Base-by-base conservation (phyloP, 208 protist species). In the Leishmania guyanensis region DNA sequence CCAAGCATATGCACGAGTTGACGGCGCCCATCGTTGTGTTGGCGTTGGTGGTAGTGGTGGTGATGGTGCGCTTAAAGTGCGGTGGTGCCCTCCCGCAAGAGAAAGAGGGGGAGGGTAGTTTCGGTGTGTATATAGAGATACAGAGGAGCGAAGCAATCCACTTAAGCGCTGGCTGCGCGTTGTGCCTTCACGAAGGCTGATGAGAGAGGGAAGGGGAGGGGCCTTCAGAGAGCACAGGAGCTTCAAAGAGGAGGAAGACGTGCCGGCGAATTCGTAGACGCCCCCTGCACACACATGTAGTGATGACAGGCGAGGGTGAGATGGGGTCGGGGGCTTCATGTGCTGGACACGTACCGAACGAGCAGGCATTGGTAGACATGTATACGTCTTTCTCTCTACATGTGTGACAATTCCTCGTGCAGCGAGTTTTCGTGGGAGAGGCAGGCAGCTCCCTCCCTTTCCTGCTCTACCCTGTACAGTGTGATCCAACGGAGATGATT, bases 1-100 rank as follows among this genome's bases (percentile, higher is more conserved):
- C 82, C 12, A 80, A 77, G 83, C 88, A 94, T 70, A 84, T 86
- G 79, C 88, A 88, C 20, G 75, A 81, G 72, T 80, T 85, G 53
- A 16, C 46, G 33, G 72, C 79, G 1, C 84, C 82, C 79, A 84
- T 86, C 29, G 53, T 48, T 10, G 33, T 36, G 20, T 17, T 46
- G n/a, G 71, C 43, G 9, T 26, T 29, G 51, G 22, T 73, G 39
- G 29, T 39, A 46, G 39, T 48, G 8, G 64, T 72, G n/a, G 51
- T 39, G 26, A 6, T 48, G 5, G 58, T 50, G 10, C 10, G 10
- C 16, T 48, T 22, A 16, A 64, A 17, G 20, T 60, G 71, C 58
- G 65, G 33, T n/a, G 20, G 66, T 36, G 69, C 26, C 10, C 69
- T 48, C 39, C 46, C 26, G 26, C 17, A 29, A 29, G 46, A n/a